Percentiles rank a stretch among this genome's conserved stretches.
These are phyloP conservation scores for Monascus ruber DNA, from an alignment of 2,329 filamentous ascomycete species.

Conservation along the genomic window DNA sequence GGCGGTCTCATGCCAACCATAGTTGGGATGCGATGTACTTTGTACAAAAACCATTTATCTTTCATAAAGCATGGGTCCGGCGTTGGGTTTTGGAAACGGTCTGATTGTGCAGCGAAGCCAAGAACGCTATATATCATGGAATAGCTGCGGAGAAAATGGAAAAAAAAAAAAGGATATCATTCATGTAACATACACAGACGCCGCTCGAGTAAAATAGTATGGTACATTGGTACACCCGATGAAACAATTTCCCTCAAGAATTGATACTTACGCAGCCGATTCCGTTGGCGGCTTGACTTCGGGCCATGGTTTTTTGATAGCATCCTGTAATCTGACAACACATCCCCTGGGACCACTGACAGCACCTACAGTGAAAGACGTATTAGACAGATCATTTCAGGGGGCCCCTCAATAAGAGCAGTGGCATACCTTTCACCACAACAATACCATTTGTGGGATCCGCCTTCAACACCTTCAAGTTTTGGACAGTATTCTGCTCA, in stretches of 20 bases:
- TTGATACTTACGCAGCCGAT: constrained; percentile 8
- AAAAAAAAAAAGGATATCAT: constrained; percentile 24
- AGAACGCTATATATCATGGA: neutral
- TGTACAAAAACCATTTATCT: constrained; percentile 16
- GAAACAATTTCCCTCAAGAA: constrained; percentile 1
- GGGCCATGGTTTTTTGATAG: constrained; percentile 75
- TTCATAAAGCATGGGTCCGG: constrained; percentile 3
- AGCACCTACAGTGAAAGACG: constrained; percentile 36
- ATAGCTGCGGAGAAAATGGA: neutral
- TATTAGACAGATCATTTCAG: constrained; percentile 4
- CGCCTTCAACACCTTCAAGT: constrained; percentile 77
- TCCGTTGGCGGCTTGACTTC: constrained; percentile 23
- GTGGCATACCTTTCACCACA: constrained; percentile 60
- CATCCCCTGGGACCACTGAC: constrained; percentile 83
- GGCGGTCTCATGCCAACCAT: constrained; percentile 7
- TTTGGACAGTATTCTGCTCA: constrained; percentile 79
- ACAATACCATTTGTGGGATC: constrained; percentile 80
- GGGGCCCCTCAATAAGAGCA: neutral
- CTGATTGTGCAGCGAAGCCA: neutral
- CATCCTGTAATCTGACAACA: constrained; percentile 76
- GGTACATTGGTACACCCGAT: constrained; percentile 28
- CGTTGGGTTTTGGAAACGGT: neutral
- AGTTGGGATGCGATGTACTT: constrained; percentile 16
- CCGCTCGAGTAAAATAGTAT: constrained; percentile 24
- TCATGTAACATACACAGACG: constrained; percentile 30